Evolutionary conservation across 1,284 basidiomycete genomes (phyloP).

Genomic region (Trichosporon faecale): DNA sequence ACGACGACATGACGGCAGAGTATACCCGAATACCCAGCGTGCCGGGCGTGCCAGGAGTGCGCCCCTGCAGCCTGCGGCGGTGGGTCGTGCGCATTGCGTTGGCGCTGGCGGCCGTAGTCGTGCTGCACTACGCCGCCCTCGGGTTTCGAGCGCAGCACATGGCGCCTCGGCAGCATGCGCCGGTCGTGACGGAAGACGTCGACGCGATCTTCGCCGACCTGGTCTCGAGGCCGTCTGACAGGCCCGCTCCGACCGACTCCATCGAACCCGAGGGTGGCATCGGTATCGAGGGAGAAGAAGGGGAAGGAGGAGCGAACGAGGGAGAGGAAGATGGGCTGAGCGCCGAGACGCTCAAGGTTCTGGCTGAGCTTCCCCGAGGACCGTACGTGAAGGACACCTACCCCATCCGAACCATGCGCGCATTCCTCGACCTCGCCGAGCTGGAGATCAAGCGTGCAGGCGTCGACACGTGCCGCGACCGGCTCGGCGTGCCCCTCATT

Average conservation of each 20-base stretch:
- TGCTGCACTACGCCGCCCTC: constrained; percentile 1
- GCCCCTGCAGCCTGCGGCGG: neutral
- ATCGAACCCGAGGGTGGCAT: too few relatives aligned
- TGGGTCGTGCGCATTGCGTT: neutral
- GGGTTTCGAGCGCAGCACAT: neutral
- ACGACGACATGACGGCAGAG: neutral
- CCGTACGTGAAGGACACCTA: constrained; percentile 38
- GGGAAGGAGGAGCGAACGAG: neutral
- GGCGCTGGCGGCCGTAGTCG: neutral
- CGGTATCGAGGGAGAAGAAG: neutral
- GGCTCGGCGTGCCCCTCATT: constrained; percentile 35
- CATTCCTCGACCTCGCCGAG: constrained; percentile 42
- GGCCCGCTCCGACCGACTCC: neutral
- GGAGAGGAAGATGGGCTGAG: neutral
- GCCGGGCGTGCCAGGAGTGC: too few relatives aligned
- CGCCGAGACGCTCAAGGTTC: neutral
- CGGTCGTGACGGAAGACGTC: neutral
- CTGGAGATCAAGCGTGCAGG: constrained; percentile 34
- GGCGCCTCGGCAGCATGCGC: neutral
- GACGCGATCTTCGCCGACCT: neutral
- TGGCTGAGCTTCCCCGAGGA: constrained; percentile 17
- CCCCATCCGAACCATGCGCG: constrained; percentile 36
- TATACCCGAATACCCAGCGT: neutral
- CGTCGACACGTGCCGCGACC: constrained; percentile 39
- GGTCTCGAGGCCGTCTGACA: neutral